These are phyloP conservation scores for Phytopythium vexans DNA, from an alignment of 352 stramenopile genomes.

Conservation along the genomic window DNA sequence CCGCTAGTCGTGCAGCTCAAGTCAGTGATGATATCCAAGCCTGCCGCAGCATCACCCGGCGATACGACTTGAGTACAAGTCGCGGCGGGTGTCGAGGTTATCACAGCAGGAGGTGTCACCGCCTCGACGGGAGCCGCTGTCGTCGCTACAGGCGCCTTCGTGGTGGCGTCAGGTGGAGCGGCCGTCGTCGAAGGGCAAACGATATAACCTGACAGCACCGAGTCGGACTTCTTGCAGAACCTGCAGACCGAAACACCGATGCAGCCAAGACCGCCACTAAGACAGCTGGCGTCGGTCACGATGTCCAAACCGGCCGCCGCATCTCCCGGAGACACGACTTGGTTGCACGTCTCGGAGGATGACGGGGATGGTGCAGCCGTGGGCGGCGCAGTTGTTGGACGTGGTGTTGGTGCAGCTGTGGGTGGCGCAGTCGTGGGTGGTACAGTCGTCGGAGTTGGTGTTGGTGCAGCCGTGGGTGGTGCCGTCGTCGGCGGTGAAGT, in stretches of 20 bases:
- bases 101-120: neutral
- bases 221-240: neutral
- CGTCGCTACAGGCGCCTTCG: neutral
- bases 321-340: neutral
- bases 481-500: constrained; percentile 5
- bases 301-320: neutral
- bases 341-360: neutral
- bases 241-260: neutral
- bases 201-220: too few relatives aligned
- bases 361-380: neutral
- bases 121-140: neutral
- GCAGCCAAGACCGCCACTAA: neutral
- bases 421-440: constrained; percentile 1
- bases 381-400: neutral
- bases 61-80: constrained; percentile 15
- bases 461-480: constrained; percentile 1
- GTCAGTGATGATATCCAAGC: constrained; percentile 26
- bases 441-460: neutral
- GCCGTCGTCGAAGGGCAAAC: neutral
- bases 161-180: neutral
- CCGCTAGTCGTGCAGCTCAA: constrained; percentile 15
- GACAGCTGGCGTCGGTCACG: neutral
- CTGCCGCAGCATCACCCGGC: constrained; percentile 16
- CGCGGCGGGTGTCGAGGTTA: neutral
- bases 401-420: neutral